Conservation (phyloP, 257 asterid genomes). For the Linderniella brevidens region DNA sequence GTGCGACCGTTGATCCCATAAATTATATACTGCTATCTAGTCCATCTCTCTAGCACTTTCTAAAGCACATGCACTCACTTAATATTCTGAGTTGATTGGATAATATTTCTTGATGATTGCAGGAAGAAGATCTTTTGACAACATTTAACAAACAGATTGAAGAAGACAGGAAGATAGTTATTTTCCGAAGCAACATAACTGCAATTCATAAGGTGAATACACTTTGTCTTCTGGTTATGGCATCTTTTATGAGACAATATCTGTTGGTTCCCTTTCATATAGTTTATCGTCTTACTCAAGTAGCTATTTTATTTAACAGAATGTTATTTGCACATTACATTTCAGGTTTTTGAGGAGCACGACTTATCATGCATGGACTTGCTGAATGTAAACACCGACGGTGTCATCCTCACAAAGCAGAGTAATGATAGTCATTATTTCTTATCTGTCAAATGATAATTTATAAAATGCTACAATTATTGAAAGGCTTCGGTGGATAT, state of each 20-base stretch:
- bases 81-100: constrained; percentile 5
- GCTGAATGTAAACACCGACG: constrained; percentile 62
- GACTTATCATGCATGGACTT: constrained; percentile 61
- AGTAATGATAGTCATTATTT: constrained; percentile 32
- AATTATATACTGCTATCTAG: neutral
- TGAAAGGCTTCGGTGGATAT: too few species aligned
- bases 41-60: neutral
- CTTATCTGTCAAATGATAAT: too few species aligned
- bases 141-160: constrained; percentile 82
- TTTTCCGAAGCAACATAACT: constrained; percentile 72
- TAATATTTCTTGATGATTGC: constrained; percentile 17
- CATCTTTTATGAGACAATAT: too few species aligned
- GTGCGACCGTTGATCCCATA: too few species aligned
- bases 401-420: constrained; percentile 62
- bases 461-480: too few species aligned
- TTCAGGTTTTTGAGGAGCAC: constrained; percentile 90
- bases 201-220: constrained; percentile 67
- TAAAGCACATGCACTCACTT: neutral
- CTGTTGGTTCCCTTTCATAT: too few species aligned
- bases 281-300: neutral
- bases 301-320: constrained; percentile 3
- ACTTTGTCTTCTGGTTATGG: constrained; percentile 2
- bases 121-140: constrained; percentile 82
- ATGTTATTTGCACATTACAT: constrained; percentile 10
- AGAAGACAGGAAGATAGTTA: constrained; percentile 78